A percentile compares a stretch with the other conserved stretches of the same genome.
Evolutionary conservation across 306 rosid genomes (phyloP).

Genomic region (Arachis hypogaea): DNA sequence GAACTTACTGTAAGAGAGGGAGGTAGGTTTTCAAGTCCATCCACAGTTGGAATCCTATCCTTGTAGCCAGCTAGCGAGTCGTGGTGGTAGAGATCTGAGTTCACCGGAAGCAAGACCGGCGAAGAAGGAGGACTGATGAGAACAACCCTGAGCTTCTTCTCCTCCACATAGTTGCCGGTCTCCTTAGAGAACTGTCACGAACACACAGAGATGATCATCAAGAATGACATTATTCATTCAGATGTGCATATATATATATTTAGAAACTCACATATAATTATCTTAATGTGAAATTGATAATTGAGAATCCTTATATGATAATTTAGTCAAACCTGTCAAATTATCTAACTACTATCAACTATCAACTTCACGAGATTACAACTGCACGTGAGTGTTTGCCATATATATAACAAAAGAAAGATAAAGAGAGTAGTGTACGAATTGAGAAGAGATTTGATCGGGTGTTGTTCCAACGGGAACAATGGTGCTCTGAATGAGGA

Average conservation of each 20-base stretch:
- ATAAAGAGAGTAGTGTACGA: constrained; percentile 8
- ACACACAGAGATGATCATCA: too few species aligned
- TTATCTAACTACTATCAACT: too few species aligned
- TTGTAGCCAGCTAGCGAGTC: constrained; percentile 42
- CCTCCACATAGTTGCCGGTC: constrained; percentile 58
- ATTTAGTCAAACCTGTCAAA: too few species aligned
- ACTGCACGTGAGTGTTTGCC: too few species aligned
- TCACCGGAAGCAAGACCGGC: constrained; percentile 53
- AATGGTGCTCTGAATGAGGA: constrained; percentile 69
- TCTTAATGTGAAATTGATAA: too few species aligned
- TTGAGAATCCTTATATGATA: too few species aligned
- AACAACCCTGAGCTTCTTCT: constrained; percentile 69
- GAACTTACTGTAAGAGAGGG: constrained; percentile 48
- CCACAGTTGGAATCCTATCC: constrained; percentile 43
- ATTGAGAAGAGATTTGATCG: constrained; percentile 60
- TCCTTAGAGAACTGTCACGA: constrained; percentile 62
- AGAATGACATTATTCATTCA: too few species aligned
- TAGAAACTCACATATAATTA: too few species aligned
- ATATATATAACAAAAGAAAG: not conserved
- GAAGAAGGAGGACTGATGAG: constrained; percentile 57
- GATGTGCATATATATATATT: too few species aligned
- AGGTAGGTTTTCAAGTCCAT: constrained; percentile 57
- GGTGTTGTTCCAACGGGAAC: constrained; percentile 63
- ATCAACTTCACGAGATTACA: too few species aligned
- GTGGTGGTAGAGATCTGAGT: constrained; percentile 55